Evolutionary conservation across 2,329 filamentous ascomycete species (phyloP), one percentile per base, ranked within the genome.

Genomic region (Clarireedia paspali): DNA sequence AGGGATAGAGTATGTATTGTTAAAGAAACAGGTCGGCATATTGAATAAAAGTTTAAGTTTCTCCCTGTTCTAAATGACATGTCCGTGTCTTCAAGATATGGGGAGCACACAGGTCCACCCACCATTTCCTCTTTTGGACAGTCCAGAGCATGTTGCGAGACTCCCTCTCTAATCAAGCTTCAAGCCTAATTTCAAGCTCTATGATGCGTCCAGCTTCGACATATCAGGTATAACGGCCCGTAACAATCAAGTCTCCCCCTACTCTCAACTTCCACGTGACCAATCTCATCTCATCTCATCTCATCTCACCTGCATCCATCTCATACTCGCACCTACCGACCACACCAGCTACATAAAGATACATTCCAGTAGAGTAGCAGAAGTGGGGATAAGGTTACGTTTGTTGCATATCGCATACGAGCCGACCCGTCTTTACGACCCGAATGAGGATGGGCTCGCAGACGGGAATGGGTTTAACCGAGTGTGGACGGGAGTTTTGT

Each of bases 341-440:
- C 30, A 4, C 4, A 34, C 30, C 30, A 34, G 9, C 39, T 15
- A 12, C 20, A 20, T 20, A 20, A 38, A 17, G 39, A 42, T 20
- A 20, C n/a, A n/a, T 42, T 14, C 7, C 17, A 20, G n/a, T 7
- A 42, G 9, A 14, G 39, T 20, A 20, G 20, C 20, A 20, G 17
- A 14, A 20, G 20, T 47, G 27, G 9, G 44, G 23, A 12, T 47
- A 26, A 47, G 44, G 20, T 27, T 47, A 47, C 24, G 20, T 47
- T 47, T 47, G 44, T 47, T 47, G 44, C 44, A 47, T 47, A 27
- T 47, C 44, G 14, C 24, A 47, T 47, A 47, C 44, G 44, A 47
- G 44, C 44, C 44, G 44, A 47, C 44, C 44, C 44, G 44, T 47
- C 44, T 47, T 26, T 47, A n/a, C 20, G 23, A 15, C 24, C 44